Percentiles rank a stretch among this genome's conserved stretches.
phyloP scores from a whole-genome alignment of 371 early-diverging fungal species.

The Mucor velutinosus region DNA sequence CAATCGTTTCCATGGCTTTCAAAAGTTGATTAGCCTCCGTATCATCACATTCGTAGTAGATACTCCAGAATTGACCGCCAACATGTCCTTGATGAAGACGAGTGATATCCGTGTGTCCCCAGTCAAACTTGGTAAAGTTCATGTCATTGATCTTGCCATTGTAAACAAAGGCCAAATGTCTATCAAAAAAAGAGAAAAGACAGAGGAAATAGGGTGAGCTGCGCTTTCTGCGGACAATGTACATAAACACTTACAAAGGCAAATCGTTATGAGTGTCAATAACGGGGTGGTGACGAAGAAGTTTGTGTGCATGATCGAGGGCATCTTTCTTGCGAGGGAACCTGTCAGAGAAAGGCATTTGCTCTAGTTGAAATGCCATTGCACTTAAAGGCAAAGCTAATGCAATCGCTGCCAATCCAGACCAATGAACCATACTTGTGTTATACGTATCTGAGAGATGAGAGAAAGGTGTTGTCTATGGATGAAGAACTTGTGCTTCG shows the following conservation, averaged over 20 bases:
- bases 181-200: constrained; percentile 8
- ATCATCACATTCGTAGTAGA: constrained; percentile 51
- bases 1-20: constrained; percentile 59
- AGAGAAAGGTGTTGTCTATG: background rate
- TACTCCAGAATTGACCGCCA: constrained; percentile 68
- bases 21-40: constrained; percentile 37
- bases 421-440: constrained; percentile 16
- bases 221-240: too few relatives aligned
- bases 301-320: constrained; percentile 28
- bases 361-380: background rate
- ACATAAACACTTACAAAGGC: constrained; percentile 33
- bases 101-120: constrained; percentile 49
- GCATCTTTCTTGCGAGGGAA: constrained; percentile 8
- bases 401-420: constrained; percentile 4
- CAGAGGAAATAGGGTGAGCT: background rate
- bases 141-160: constrained; percentile 45
- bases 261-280: constrained; percentile 54
- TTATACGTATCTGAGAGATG: background rate
- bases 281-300: constrained; percentile 34
- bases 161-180: constrained; percentile 34
- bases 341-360: constrained; percentile 1
- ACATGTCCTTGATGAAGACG: constrained; percentile 51
- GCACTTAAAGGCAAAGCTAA: constrained; percentile 4
- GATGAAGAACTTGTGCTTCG: background rate
- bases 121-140: constrained; percentile 37